Evolutionary conservation across 2,329 filamentous ascomycete genomes (phyloP).

Genomic region (Didymella pomorum): DNA sequence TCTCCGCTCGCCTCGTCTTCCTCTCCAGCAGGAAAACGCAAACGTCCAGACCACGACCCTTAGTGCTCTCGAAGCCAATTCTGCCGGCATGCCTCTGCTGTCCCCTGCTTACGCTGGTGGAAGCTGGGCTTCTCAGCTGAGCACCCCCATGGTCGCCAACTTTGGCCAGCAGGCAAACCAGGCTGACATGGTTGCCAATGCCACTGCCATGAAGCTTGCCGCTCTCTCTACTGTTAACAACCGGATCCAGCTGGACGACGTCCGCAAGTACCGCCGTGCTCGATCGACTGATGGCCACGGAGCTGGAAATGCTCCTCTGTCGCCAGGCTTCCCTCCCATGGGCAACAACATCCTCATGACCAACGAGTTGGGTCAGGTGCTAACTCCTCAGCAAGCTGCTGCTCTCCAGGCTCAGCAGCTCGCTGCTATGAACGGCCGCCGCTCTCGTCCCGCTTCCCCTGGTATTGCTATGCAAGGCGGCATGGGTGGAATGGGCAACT

Average conservation of each 20-base stretch:
- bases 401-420: conserved; percentile 76
- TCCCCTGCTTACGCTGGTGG: conserved; percentile 82
- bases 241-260: conserved; percentile 94
- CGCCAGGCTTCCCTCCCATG: conserved; percentile 68
- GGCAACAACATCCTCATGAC: conserved; percentile 89
- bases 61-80: conserved; percentile 72
- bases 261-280: conserved; percentile 91
- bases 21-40: conserved; percentile 68
- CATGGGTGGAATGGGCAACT: conserved; percentile 69
- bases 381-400: conserved; percentile 67
- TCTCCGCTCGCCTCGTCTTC: conserved; percentile 80
- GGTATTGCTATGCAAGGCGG: conserved; percentile 78
- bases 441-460: conserved; percentile 89
- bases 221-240: conserved; percentile 98
- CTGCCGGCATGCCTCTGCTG: conserved; percentile 78
- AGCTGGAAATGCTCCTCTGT: conserved; percentile 66
- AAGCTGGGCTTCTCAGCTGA: conserved; percentile 98
- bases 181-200: conserved; percentile 98
- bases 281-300: conserved; percentile 84
- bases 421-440: conserved; percentile 78
- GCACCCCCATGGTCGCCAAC: conserved; percentile 91
- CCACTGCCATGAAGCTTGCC: conserved; percentile 97
- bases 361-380: conserved; percentile 87
- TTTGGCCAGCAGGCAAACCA: conserved; percentile 75
- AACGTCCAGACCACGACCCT: conserved; percentile 87